Percentiles rank a stretch among this genome's conserved stretches.
These are phyloP conservation scores for Magnaporthiopsis incrustans DNA, from an alignment of 2,329 filamentous ascomycete genomes.

Conservation along the genomic window DNA sequence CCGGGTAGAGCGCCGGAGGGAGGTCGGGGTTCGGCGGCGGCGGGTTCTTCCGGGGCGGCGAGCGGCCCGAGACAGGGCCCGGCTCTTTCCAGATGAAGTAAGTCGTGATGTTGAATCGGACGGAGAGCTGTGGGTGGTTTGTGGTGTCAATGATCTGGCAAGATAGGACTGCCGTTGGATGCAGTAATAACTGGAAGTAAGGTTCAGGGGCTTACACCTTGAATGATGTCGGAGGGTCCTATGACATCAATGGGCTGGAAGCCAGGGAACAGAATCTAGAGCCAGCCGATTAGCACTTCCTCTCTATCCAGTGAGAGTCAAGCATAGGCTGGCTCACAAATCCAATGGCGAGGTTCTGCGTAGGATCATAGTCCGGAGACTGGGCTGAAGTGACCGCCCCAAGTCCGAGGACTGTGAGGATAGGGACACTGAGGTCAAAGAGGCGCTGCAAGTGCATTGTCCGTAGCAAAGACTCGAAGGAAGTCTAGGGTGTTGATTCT, in stretches of 20 bases:
- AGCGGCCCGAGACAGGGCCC: constrained; percentile 14
- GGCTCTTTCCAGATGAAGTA: constrained; percentile 17
- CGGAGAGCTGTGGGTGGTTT: constrained; percentile 10
- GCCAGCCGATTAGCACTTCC: neutral
- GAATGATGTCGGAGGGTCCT: constrained; percentile 1
- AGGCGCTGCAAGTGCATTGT: neutral
- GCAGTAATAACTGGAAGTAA: neutral
- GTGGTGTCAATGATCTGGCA: neutral
- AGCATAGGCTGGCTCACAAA: neutral
- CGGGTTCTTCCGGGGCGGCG: constrained; percentile 1
- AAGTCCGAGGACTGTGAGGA: neutral
- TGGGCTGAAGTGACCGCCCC: neutral
- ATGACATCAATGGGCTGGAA: constrained; percentile 4
- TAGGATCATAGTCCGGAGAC: neutral
- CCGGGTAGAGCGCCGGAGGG: neutral
- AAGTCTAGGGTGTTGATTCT: neutral
- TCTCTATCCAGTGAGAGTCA: neutral
- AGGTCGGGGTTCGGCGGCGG: constrained; percentile 6
- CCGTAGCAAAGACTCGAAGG: neutral
- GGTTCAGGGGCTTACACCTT: neutral
- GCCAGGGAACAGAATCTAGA: constrained; percentile 4
- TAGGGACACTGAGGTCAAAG: neutral
- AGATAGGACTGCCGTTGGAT: neutral
- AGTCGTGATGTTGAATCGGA: constrained; percentile 16
- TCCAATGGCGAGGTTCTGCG: constrained; percentile 1